These are phyloP conservation scores for Oryza glumipatula DNA, from an alignment of 176 grass and related monocot genomes.

Conservation along the genomic window DNA sequence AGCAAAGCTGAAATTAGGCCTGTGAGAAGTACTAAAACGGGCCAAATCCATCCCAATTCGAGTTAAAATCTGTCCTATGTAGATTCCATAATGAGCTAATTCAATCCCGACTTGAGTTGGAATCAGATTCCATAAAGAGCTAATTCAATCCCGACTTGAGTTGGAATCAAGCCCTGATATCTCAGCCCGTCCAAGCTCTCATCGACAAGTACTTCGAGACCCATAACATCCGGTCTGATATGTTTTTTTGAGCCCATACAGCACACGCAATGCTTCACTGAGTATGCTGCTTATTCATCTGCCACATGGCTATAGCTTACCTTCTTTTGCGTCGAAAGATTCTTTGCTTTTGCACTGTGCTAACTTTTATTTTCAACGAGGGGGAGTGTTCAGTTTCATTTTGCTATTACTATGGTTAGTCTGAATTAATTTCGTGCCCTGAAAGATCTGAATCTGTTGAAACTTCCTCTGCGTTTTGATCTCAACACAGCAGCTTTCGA, in stretches of 20 bases:
- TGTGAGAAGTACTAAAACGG: background rate
- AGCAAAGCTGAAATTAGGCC: background rate
- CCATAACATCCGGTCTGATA: no score
- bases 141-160: background rate
- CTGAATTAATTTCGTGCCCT: background rate
- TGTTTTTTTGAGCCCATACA: no score
- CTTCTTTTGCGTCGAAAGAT: background rate
- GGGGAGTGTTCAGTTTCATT: background rate
- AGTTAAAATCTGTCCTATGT: background rate
- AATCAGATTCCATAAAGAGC: no score
- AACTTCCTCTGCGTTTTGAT: background rate
- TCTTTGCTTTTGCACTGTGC: conserved; percentile 3
- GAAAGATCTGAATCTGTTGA: background rate
- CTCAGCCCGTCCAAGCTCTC: no score
- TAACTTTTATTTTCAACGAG: background rate
- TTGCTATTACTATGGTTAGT: background rate
- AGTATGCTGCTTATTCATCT: background rate
- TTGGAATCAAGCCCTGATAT: background rate
- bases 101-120: background rate
- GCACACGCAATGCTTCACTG: no score
- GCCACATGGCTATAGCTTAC: background rate
- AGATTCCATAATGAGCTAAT: no score
- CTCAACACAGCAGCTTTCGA: conserved; percentile 1
- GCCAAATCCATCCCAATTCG: background rate
- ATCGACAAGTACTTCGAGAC: no score